These are phyloP conservation scores for Wilcoxina mikolae DNA, from an alignment of 495 filamentous ascomycete genomes.

Conservation along the genomic window DNA sequence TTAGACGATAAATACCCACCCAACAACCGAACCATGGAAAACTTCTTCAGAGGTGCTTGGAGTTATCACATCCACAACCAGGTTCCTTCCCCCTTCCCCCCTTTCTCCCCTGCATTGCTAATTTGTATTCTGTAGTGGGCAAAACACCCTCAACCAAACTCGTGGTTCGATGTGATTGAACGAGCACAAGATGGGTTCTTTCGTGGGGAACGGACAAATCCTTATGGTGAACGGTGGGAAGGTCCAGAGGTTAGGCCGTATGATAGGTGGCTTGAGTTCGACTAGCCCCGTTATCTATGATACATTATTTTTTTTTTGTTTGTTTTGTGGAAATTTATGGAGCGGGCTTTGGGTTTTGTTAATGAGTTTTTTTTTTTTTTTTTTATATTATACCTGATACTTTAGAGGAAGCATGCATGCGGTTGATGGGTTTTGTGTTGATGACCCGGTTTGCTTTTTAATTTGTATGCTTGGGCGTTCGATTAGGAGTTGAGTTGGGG, in stretches of 20 bases:
- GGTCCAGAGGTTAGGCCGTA: slow-evolving; percentile 30
- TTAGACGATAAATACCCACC: slow-evolving; percentile 38
- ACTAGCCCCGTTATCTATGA: too few species aligned
- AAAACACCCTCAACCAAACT: slow-evolving; percentile 42
- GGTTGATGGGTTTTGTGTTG: too few species aligned
- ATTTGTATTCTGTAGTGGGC: slow-evolving; percentile 30
- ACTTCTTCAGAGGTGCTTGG: slow-evolving; percentile 44
- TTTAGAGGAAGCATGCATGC: too few species aligned
- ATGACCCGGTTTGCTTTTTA: too few species aligned
- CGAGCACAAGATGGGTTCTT: slow-evolving; percentile 44
- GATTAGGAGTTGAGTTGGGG: too few species aligned
- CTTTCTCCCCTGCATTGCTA: slow-evolving; percentile 2
- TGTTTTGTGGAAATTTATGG: too few species aligned
- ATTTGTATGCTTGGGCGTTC: too few species aligned
- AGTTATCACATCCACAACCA: slow-evolving; percentile 48
- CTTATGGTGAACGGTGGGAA: slow-evolving; percentile 41
- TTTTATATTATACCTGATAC: too few species aligned
- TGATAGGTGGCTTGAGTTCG: slow-evolving; percentile 27
- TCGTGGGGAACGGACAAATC: slow-evolving; percentile 33
- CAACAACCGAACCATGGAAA: slow-evolving; percentile 40
- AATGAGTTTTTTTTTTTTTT: too few species aligned
- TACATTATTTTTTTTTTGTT: too few species aligned
- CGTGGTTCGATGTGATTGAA: slow-evolving; percentile 41
- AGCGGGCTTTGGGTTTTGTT: too few species aligned
- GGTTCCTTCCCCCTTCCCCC: slow-evolving; percentile 29